A percentile compares a stretch with the other conserved stretches of the same genome.
These are phyloP conservation scores for Prunus padus DNA, from an alignment of 306 rosid species.

Conservation along the genomic window DNA sequence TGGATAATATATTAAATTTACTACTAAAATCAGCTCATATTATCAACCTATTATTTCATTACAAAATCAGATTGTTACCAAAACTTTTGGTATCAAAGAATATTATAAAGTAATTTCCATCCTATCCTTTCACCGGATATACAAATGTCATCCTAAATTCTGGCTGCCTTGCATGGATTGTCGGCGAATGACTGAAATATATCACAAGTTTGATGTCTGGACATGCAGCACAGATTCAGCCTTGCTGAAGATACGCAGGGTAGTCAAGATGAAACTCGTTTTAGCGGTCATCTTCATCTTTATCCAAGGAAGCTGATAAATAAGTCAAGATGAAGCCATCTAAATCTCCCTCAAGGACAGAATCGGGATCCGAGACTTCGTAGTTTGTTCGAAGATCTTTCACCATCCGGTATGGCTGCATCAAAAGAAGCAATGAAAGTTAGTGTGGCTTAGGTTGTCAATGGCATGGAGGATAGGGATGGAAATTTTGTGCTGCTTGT, in stretches of 20 bases:
- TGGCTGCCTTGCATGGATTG: background rate
- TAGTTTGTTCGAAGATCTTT: slow-evolving; percentile 91
- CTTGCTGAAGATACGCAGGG: slow-evolving; percentile 13
- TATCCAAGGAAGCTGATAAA: slow-evolving; percentile 77
- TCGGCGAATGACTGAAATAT: background rate
- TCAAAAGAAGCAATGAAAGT: slow-evolving; percentile 20
- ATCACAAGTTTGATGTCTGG: background rate
- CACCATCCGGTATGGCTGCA: slow-evolving; percentile 97
- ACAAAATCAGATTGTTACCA: background rate
- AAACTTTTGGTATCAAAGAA: background rate
- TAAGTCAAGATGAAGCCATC: slow-evolving; percentile 85
- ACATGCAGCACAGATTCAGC: slow-evolving; percentile 9
- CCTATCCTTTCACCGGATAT: background rate
- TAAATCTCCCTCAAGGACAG: slow-evolving; percentile 86
- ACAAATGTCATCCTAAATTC: slow-evolving; percentile 1
- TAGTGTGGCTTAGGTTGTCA: slow-evolving; percentile 8
- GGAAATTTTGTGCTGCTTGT: slow-evolving; percentile 11
- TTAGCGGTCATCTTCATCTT: slow-evolving; percentile 51
- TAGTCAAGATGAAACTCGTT: slow-evolving; percentile 1
- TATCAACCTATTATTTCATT: background rate
- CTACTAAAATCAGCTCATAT: background rate
- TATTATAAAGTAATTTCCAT: background rate
- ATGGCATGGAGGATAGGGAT: background rate
- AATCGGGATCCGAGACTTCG: slow-evolving; percentile 90
- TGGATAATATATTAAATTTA: background rate